Evolutionary conservation across 108 stramenopile genomes (phyloP), one percentile per base, ranked within the genome.

Genomic region (Discostella pseudostelligera): DNA sequence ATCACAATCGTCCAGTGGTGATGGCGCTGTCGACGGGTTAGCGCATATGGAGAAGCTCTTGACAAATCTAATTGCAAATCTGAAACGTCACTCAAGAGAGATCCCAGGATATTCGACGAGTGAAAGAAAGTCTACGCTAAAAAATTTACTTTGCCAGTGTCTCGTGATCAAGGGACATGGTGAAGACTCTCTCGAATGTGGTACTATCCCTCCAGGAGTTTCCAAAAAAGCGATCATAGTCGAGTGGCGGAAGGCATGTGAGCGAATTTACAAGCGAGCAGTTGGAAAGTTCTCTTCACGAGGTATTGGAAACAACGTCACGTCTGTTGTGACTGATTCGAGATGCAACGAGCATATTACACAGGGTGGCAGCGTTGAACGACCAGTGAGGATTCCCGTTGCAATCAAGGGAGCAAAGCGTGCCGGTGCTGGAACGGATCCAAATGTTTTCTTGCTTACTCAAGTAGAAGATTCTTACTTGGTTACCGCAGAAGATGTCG

Each of bases 271-370:
- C 77, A 89, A 85, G 59, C 49, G 80, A 54, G 81, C 86, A 9
- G 67, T 80, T 1, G 22, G 60, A 21, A 58, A 60, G 39, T 72
- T 81, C 36, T 74, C 80, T 1, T 49, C 57, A 43, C 56, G 39
- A 10, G 84, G 65, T 6, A 59, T 54, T 48, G 85, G 92, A 45
- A 89, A 83, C 54, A 81, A 80, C 10, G 61, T 76, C 9, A 87
- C 92, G 13, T 60, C 51, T 12, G 84, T 93, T 6, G 37, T 93
- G 28, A 84, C 85, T 0, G 92, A 93, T 59, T 74, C 78, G 22
- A 74, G 84, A 21, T 93, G 92, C 72, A 90, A 93, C 56, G 76
- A 82, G 17, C 93, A 94, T 58, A 64, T 91, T 39, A 91, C 93
- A 39, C 74, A 83, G 9, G 67, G 69, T 48, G 89, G 83, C 36